A percentile compares a stretch with the other conserved stretches of the same genome.
Evolutionary conservation across 208 protist genomes (phyloP).

Genomic region (Leishmania guyanensis): DNA sequence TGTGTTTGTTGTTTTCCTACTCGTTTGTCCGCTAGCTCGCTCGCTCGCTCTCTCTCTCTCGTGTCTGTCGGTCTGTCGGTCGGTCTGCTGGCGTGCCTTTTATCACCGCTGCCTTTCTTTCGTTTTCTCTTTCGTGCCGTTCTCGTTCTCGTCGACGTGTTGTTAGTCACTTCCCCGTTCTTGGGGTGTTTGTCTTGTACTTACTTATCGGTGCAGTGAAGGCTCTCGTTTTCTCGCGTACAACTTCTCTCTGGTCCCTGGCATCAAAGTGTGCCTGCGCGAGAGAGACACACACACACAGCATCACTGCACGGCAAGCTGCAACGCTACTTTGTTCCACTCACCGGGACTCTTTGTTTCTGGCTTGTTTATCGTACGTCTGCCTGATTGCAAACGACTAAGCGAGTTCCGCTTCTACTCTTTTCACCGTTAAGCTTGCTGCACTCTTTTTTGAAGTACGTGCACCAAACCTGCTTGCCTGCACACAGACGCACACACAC

Average conservation of each 20-base stretch:
- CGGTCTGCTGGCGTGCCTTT: not conserved
- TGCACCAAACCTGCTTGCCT: too few species aligned
- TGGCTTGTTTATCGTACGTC: not conserved
- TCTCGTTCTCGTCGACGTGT: not conserved
- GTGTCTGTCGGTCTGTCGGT: not conserved
- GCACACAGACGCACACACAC: not conserved
- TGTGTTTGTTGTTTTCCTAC: not conserved
- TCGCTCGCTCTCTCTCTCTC: not conserved
- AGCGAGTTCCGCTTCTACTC: not conserved
- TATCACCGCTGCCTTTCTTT: not conserved
- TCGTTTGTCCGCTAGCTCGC: too few species aligned
- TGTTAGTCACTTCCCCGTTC: not conserved
- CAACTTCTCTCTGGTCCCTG: not conserved
- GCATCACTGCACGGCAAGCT: not conserved
- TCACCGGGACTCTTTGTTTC: not conserved
- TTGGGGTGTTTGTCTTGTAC: not conserved
- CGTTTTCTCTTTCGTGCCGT: not conserved
- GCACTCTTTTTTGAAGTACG: not conserved
- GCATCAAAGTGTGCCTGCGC: not conserved
- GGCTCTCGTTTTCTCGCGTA: not conserved
- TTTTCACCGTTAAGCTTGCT: not conserved
- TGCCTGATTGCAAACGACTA: not conserved
- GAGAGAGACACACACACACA: not conserved
- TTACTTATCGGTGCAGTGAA: not conserved
- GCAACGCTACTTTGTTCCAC: not conserved